Evolutionary conservation across 106 monocot genomes (phyloP), one percentile per base, ranked within the genome.

Genomic region (Narthecium ossifragum): DNA sequence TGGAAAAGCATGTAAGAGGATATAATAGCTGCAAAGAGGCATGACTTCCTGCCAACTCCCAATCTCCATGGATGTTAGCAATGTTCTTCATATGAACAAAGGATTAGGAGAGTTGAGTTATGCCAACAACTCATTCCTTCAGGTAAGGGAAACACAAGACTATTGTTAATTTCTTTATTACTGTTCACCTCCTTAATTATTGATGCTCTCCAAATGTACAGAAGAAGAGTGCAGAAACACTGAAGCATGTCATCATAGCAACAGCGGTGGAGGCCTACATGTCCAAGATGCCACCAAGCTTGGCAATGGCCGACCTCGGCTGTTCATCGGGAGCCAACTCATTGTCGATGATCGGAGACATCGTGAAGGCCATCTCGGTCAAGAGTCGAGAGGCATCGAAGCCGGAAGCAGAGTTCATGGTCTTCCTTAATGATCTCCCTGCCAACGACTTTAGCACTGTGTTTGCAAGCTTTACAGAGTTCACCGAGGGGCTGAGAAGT

Each of bases 391-490:
- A 51, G 46, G 30, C 30, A 0, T 70, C 73, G 12, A 47, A 53
- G 20, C 53, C 48, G 28, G 33, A 55, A 18, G 81, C 81, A 0
- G 82, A 86, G 43, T 64, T 91, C 68, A 63, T 59, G 41, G 76
- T 86, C 28, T 69, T 74, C 45, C 62, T 86, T 28, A 91, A 91
- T 30, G 90, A 91, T 30, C 81, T 91, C 13, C 82, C 90, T 11
- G 59, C 70, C 26, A 91, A 91, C 53, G 91, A 91, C 60, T 91
- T 91, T 71, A 91, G 86, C 53, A 47, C 79, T 1, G 37, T 91
- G 9, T 91, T 91, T 43, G 28, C 59, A 6, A 57, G 60, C 36
- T 29, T 72, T 22, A 78, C 80, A 5, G 73, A 53, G 34, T 78
- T 78, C 46, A 56, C 53, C 20, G 28, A 36, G n/a, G 55, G 53